phyloP scores from a whole-genome alignment of 1,284 basidiomycete genomes.

The Moniliophthora roreri region DNA sequence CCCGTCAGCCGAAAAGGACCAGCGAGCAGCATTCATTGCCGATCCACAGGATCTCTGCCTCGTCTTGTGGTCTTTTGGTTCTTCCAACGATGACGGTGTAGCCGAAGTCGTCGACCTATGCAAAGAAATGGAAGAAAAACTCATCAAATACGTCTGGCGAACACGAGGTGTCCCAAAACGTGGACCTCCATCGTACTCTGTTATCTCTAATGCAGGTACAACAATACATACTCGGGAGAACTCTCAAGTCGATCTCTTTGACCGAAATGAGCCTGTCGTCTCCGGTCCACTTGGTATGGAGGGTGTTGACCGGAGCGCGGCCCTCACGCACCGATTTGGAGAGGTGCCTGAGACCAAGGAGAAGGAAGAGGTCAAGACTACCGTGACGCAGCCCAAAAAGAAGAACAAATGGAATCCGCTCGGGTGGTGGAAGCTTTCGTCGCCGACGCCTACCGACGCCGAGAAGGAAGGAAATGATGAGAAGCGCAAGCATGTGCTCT shows the following conservation, averaged over 20 bases:
- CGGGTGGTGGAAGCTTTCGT: slow-evolving; percentile 14
- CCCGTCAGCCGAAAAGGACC: slow-evolving; percentile 74
- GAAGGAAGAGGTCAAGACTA: slow-evolving; percentile 1
- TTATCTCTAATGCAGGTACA: neutral
- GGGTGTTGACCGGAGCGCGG: slow-evolving; percentile 11
- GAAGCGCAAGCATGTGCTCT: slow-evolving; percentile 49
- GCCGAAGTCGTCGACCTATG: slow-evolving; percentile 66
- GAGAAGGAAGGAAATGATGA: slow-evolving; percentile 4
- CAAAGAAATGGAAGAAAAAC: slow-evolving; percentile 69
- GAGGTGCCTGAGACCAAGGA: slow-evolving; percentile 1
- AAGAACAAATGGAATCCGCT: slow-evolving; percentile 2
- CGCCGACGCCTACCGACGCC: neutral
- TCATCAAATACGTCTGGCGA: slow-evolving; percentile 82
- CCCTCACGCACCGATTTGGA: neutral
- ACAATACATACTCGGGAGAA: neutral
- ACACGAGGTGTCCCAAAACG: slow-evolving; percentile 45
- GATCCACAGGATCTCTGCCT: slow-evolving; percentile 11
- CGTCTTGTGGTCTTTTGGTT: slow-evolving; percentile 30
- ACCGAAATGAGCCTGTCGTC: neutral
- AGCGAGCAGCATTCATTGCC: slow-evolving; percentile 83
- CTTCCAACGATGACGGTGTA: slow-evolving; percentile 70
- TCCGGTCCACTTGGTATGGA: slow-evolving; percentile 15
- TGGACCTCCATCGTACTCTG: neutral
- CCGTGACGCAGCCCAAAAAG: neutral
- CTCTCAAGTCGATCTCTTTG: neutral